phyloP scores from a whole-genome alignment of 78 protist genomes.

The Speleostelium caveatum region DNA sequence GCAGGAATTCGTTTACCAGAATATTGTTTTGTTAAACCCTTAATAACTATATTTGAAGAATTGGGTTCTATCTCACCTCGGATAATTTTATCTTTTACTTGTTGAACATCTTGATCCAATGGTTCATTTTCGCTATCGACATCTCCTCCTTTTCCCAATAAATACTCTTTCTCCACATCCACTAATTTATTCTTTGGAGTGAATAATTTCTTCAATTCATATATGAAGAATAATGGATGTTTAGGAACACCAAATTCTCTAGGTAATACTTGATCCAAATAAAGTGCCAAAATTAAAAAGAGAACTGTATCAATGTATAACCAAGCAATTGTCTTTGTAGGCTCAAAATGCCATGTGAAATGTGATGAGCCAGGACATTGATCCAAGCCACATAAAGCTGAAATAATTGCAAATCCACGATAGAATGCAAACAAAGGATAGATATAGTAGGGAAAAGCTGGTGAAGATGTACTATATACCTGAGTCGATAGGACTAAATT shows the following conservation, averaged over 20 bases:
- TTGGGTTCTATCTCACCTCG: neutral
- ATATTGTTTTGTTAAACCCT: constrained; percentile 18
- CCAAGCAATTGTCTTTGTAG: constrained; percentile 43
- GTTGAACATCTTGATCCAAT: constrained; percentile 48
- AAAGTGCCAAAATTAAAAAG: constrained; percentile 73
- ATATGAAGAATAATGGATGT: constrained; percentile 74
- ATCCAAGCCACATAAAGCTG: constrained; percentile 45
- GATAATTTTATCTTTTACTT: neutral
- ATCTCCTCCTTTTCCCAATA: neutral
- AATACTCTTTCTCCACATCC: neutral
- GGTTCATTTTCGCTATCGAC: neutral
- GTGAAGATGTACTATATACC: neutral
- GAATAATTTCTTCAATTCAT: constrained; percentile 22
- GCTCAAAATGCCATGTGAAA: constrained; percentile 52
- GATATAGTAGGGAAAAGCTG: neutral
- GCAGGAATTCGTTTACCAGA: constrained; percentile 52
- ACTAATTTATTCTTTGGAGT: neutral
- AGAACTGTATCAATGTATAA: constrained; percentile 71
- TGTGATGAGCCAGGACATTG: constrained; percentile 38
- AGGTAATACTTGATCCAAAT: constrained; percentile 86
- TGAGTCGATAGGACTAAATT: constrained; percentile 29
- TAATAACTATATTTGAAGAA: constrained; percentile 3
- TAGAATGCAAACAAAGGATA: constrained; percentile 80
- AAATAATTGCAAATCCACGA: constrained; percentile 68
- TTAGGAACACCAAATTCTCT: constrained; percentile 79